Evolutionary conservation across 805 yeast species (phyloP).

Genomic region (Sporopachydermia lactativora): DNA sequence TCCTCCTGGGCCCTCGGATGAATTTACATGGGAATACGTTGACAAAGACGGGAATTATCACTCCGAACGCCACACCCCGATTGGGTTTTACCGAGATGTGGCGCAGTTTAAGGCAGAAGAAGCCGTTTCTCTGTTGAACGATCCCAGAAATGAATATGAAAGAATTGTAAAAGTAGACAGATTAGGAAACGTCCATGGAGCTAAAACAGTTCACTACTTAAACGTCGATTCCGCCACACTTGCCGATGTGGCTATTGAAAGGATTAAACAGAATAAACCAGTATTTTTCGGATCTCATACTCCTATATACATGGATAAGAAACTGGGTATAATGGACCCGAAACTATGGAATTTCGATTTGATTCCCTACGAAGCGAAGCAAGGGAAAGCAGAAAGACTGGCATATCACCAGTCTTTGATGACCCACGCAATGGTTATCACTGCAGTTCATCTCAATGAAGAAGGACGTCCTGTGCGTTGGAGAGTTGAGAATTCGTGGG

Average conservation of each 20-base stretch:
- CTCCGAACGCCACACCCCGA: slow-evolving; percentile 42
- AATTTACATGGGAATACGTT: slow-evolving; percentile 59
- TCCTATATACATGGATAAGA: slow-evolving; percentile 56
- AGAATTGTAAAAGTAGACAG: slow-evolving; percentile 56
- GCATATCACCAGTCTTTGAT: slow-evolving; percentile 56
- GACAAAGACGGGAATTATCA: slow-evolving; percentile 54
- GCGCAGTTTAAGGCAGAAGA: slow-evolving; percentile 37
- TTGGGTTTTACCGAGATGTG: slow-evolving; percentile 42
- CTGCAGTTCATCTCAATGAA: slow-evolving; percentile 64
- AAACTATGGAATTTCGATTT: slow-evolving; percentile 53
- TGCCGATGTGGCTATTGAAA: slow-evolving; percentile 46
- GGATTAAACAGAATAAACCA: slow-evolving; percentile 60
- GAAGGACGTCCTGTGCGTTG: slow-evolving; percentile 48
- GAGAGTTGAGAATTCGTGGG: slow-evolving; percentile 73
- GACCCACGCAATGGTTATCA: slow-evolving; percentile 87
- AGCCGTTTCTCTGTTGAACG: slow-evolving; percentile 58
- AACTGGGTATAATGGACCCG: slow-evolving; percentile 59
- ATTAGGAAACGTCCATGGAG: slow-evolving; percentile 59
- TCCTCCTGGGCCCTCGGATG: slow-evolving; percentile 62
- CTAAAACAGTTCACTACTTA: slow-evolving; percentile 56
- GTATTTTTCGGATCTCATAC: slow-evolving; percentile 85
- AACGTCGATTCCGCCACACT: slow-evolving; percentile 48
- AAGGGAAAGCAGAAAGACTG: slow-evolving; percentile 55
- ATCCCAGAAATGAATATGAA: slow-evolving; percentile 63
- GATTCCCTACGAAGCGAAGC: slow-evolving; percentile 38